phyloP scores from a whole-genome alignment of 2,329 filamentous ascomycete genomes.

The Lasiodiplodia gonubiensis region DNA sequence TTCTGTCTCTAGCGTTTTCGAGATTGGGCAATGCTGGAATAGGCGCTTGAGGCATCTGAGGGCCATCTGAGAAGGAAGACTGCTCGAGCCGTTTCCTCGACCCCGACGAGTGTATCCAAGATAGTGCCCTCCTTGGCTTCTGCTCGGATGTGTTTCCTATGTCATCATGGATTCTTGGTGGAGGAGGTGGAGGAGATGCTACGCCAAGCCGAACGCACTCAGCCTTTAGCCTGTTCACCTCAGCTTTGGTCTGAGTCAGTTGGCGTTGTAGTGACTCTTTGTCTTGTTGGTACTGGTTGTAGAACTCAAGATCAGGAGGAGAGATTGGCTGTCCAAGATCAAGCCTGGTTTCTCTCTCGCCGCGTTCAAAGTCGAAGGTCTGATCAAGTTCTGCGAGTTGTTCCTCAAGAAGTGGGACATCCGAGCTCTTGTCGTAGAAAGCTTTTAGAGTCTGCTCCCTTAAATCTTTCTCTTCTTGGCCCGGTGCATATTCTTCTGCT shows the following conservation, averaged over 20 bases:
- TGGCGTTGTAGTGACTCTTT: background rate
- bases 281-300: conserved; percentile 19
- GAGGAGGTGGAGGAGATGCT: background rate
- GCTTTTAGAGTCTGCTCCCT: background rate
- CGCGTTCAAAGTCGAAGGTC: conserved; percentile 2
- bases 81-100: background rate
- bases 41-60: background rate
- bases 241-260: background rate
- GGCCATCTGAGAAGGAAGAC: background rate
- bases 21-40: background rate
- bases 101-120: background rate
- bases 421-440: conserved; percentile 21
- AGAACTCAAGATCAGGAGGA: conserved; percentile 25
- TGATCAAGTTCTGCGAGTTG: conserved; percentile 16
- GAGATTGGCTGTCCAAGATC: conserved; percentile 20
- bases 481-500: background rate
- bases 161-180: background rate
- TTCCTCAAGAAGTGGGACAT: conserved; percentile 17
- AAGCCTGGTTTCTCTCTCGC: conserved; percentile 13
- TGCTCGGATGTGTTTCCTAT: background rate
- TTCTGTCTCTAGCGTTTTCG: conserved; percentile 3
- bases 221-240: background rate
- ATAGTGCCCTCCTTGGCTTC: background rate
- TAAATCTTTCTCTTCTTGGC: background rate
- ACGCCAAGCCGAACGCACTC: background rate